Conservation (phyloP, 23 red algal species). For the Gracilariopsis chorda region DNA sequence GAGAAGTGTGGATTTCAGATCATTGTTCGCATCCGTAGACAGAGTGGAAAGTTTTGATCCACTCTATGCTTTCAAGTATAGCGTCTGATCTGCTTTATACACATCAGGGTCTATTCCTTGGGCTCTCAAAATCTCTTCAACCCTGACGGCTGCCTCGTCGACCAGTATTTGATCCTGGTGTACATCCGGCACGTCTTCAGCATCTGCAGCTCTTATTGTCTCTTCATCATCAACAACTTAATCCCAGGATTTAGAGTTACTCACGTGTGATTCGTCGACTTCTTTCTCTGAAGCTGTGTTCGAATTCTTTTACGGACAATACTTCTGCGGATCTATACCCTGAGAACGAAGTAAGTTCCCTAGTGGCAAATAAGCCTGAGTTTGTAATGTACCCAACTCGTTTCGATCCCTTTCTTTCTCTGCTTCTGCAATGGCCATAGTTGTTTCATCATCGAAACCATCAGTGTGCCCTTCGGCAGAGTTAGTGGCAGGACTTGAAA, state of each 20-base stretch:
- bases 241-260: no score
- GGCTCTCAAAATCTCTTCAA: constrained; percentile 33
- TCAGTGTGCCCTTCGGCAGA: no score
- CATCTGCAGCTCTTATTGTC: constrained; percentile 41
- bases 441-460: no score
- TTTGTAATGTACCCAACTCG: no score
- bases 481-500: background rate
- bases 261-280: no score
- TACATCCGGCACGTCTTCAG: constrained; percentile 9
- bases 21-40: no score
- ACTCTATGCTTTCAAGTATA: background rate
- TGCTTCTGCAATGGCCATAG: no score
- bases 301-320: background rate
- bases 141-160: constrained; percentile 10
- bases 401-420: background rate
- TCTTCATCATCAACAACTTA: constrained; percentile 51
- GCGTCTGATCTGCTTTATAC: background rate
- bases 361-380: constrained; percentile 32
- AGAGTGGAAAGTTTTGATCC: no score
- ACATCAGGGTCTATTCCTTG: constrained; percentile 54
- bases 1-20: no score
- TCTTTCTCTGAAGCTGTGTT: no score
- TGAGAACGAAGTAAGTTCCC: constrained; percentile 38
- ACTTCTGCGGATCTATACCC: constrained; percentile 40
- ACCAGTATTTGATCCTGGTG: background rate